Conservation (phyloP, 345 rosid species). For the Lepidium sativum region DNA sequence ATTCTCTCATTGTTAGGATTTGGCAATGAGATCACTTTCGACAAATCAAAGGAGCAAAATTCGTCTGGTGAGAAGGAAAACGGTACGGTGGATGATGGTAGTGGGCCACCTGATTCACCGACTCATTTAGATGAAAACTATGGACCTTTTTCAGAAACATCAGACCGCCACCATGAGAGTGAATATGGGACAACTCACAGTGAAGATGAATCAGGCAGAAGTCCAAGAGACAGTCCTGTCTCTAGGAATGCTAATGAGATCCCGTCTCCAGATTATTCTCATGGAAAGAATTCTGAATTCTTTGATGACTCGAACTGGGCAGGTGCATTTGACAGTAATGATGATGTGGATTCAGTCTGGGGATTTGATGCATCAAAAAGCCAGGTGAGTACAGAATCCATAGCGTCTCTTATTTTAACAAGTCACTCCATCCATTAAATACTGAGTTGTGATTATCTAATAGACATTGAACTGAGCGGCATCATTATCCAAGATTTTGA, state of each 20-base stretch:
- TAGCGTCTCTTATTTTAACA: not conserved
- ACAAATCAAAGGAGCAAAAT: conserved; percentile 38
- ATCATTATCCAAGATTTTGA: too few relatives aligned
- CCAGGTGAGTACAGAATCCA: conserved; percentile 47
- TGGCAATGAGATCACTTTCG: conserved; percentile 64
- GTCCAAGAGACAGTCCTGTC: conserved; percentile 73
- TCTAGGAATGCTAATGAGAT: conserved; percentile 52
- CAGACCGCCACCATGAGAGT: conserved; percentile 43
- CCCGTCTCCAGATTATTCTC: conserved; percentile 62
- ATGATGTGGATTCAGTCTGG: conserved; percentile 93
- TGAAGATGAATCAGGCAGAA: conserved; percentile 79
- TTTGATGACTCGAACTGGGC: conserved; percentile 88
- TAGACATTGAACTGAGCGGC: not conserved
- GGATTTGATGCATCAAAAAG: conserved; percentile 57
- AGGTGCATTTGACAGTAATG: conserved; percentile 81
- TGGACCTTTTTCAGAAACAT: conserved; percentile 33
- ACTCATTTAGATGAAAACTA: conserved; percentile 43
- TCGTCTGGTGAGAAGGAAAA: conserved; percentile 38
- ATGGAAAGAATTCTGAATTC: conserved; percentile 54
- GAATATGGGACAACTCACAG: conserved; percentile 57
- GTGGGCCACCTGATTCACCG: conserved; percentile 41
- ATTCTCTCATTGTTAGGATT: conserved; percentile 51
- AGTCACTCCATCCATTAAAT: not conserved
- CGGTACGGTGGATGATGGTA: conserved; percentile 41
- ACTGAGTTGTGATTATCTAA: not conserved